Conservation (phyloP, 163 green algal species). For the Coccomyxa subellipsoidea region DNA sequence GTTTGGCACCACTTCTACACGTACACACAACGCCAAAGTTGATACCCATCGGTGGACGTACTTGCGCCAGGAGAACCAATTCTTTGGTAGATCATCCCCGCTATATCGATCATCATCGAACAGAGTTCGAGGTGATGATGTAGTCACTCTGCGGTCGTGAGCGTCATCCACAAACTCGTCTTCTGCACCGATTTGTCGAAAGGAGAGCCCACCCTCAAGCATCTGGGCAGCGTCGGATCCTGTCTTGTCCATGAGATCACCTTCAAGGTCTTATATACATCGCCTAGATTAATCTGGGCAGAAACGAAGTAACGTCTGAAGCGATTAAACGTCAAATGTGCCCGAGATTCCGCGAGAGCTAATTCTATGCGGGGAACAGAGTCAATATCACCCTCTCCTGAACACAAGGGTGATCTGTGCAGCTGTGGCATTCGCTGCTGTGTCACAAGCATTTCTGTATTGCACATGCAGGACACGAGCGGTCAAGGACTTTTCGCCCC, state of each 20-base stretch:
- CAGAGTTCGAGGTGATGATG: background rate
- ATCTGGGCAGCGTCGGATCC: background rate
- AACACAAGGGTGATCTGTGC: no score
- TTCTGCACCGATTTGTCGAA: background rate
- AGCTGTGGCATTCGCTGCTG: no score
- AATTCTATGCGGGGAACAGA: no score
- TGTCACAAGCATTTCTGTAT: no score
- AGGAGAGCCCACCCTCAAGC: background rate
- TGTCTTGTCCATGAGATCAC: background rate
- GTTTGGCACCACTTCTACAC: no score
- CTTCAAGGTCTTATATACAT: background rate
- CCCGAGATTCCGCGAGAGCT: no score
- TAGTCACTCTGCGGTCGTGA: constrained; percentile 3
- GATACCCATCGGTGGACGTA: background rate
- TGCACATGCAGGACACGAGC: no score
- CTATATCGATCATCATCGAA: background rate
- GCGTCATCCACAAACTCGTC: constrained; percentile 1
- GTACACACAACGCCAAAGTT: background rate
- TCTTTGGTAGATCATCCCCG: constrained; percentile 10
- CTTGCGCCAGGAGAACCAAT: constrained; percentile 43
- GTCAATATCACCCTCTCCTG: no score
- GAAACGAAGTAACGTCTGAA: background rate
- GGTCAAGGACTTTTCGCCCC: no score
- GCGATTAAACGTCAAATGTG: no score
- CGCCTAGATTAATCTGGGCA: background rate